A percentile compares a stretch with the other conserved stretches of the same genome.
Evolutionary conservation across 208 protist species (phyloP).

Genomic region (Acanthamoeba polyphaga): DNA sequence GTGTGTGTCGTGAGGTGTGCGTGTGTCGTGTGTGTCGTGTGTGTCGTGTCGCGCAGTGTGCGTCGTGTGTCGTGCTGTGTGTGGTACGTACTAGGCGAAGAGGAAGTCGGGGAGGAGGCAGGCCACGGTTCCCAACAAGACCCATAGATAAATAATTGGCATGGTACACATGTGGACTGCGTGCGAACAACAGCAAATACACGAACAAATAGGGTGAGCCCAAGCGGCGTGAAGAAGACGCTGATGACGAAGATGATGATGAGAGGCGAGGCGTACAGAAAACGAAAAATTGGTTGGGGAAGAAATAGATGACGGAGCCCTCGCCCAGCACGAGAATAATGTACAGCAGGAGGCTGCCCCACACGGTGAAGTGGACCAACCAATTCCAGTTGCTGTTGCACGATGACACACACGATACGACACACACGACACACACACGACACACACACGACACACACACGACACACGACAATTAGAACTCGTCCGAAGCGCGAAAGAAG

Average conservation of each 20-base stretch:
- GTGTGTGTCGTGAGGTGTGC: not conserved
- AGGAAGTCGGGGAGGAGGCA: slow-evolving; percentile 53
- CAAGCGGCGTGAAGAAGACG: not conserved
- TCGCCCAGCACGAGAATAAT: not conserved
- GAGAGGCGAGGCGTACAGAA: not conserved
- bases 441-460: not conserved
- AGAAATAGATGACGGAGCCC: not conserved
- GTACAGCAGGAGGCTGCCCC: slow-evolving; percentile 45
- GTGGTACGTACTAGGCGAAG: slow-evolving; percentile 17
- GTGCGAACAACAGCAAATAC: not conserved
- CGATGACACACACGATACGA: no score
- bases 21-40: no score
- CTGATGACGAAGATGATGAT: not conserved
- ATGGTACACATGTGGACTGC: slow-evolving; percentile 35
- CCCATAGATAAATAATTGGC: slow-evolving; percentile 36
- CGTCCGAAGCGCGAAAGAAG: not conserved
- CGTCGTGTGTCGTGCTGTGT: not conserved
- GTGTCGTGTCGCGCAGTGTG: not conserved
- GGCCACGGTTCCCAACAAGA: not conserved
- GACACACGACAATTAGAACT: not conserved
- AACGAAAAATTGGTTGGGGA: slow-evolving; percentile 53
- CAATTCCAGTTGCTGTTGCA: slow-evolving; percentile 49
- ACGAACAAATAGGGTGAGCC: not conserved
- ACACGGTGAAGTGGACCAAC: slow-evolving; percentile 33
- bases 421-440: no score